These are phyloP conservation scores for Amanita molliuscula DNA, from an alignment of 768 basidiomycete genomes.

Conservation along the genomic window DNA sequence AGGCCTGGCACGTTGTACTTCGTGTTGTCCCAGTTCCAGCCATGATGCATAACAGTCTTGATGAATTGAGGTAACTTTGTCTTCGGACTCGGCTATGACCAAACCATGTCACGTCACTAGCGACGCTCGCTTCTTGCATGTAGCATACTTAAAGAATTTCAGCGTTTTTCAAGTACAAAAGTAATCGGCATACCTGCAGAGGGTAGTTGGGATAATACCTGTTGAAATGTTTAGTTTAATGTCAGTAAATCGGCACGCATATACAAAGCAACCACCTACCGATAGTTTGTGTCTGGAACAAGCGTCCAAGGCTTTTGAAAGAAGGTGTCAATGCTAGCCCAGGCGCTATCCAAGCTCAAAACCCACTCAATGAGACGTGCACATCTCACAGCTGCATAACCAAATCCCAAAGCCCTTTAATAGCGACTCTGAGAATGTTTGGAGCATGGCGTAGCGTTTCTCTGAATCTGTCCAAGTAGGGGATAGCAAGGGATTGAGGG, in stretches of 20 bases:
- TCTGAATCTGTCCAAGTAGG: slow-evolving; percentile 55
- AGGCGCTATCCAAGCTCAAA: background rate
- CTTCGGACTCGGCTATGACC: slow-evolving; percentile 70
- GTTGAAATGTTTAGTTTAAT: slow-evolving; percentile 49
- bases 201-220: slow-evolving; percentile 55
- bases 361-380: slow-evolving; percentile 61
- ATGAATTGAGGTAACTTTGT: slow-evolving; percentile 61
- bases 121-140: background rate
- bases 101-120: slow-evolving; percentile 37
- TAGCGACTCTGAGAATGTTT: slow-evolving; percentile 57
- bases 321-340: background rate
- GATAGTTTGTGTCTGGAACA: slow-evolving; percentile 63
- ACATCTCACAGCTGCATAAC: slow-evolving; percentile 72
- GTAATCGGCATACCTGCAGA: slow-evolving; percentile 48
- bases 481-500: background rate
- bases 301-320: slow-evolving; percentile 42
- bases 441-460: slow-evolving; percentile 68
- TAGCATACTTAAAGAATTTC: slow-evolving; percentile 41
- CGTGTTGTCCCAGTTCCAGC: background rate
- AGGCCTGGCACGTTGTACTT: too few species aligned
- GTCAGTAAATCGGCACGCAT: slow-evolving; percentile 5
- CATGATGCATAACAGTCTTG: slow-evolving; percentile 44
- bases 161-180: background rate
- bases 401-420: slow-evolving; percentile 73
- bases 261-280: slow-evolving; percentile 30